These are phyloP conservation scores for Penstemon newberryi DNA, from an alignment of 257 asterid genomes.

Conservation along the genomic window DNA sequence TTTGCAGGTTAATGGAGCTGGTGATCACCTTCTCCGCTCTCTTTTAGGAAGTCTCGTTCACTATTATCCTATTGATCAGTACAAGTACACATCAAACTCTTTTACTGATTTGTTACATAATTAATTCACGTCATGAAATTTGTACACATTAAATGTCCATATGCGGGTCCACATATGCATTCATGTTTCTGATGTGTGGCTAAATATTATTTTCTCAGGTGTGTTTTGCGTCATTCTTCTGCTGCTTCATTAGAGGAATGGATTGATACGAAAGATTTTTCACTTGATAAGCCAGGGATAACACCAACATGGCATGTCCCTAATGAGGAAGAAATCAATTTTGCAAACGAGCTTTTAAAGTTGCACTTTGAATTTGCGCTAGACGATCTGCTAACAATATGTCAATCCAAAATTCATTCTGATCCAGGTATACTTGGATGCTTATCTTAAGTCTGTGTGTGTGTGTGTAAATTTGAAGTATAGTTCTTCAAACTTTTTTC, in stretches of 20 bases:
- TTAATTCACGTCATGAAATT: constrained; percentile 18
- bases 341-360: constrained; percentile 87
- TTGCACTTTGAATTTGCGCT: constrained; percentile 85
- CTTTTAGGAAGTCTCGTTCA: constrained; percentile 93
- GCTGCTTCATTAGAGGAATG: constrained; percentile 79
- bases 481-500: constrained; percentile 1
- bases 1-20: constrained; percentile 98
- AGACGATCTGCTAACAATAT: constrained; percentile 75
- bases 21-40: constrained; percentile 94
- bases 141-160: constrained; percentile 17
- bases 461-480: constrained; percentile 9
- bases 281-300: constrained; percentile 48
- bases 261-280: constrained; percentile 75
- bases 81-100: constrained; percentile 57
- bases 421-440: constrained; percentile 68
- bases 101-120: constrained; percentile 24
- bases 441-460: constrained; percentile 11
- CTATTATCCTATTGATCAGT: constrained; percentile 91
- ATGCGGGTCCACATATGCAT: neutral
- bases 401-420: constrained; percentile 82
- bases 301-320: constrained; percentile 96
- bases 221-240: constrained; percentile 60
- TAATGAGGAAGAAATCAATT: constrained; percentile 68
- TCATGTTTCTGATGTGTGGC: constrained; percentile 17
- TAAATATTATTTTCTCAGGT: constrained; percentile 53